Evolutionary conservation across 2,329 filamentous ascomycete genomes (phyloP), one percentile per base, ranked within the genome.

Genomic region (Monosporascus cannonballus): DNA sequence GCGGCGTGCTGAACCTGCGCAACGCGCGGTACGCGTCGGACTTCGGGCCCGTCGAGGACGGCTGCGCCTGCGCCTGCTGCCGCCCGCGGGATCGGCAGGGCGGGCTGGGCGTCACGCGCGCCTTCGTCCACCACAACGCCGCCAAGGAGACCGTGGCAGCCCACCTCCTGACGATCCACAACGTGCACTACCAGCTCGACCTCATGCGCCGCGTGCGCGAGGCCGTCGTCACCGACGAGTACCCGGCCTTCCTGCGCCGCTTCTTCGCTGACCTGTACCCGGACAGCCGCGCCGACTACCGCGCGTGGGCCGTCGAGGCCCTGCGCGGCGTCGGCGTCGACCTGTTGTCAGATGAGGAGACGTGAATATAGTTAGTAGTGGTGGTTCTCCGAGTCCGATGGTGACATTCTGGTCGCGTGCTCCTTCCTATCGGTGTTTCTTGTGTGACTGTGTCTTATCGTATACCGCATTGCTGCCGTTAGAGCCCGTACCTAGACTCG

Each of bases 111-210:
- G 82, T 97, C 59, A 96, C 92, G 3, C 79, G 89, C 57, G 92
- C 94, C 3, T 96, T 91, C 70, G 84, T 97, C 47, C 86, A 96
- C 67, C 94, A 99, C 72, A 84, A 96, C 58, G 86, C 89, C 0
- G 87, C 87, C 27, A 99, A 99, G 73, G 94, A 99, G 76, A 99
- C 94, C 0, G 92, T 90, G 1, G 90, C 93, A 7, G 94, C 95
- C 17, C 79, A 83, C 67, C 75, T 90, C 24, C 74, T 99, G 51
- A 96, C 90, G 1, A 90, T 97, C 66, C 94, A 99, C 70, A 99
- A 99, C 66, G 90, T 99, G 25, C 90, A 91, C 74, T 96, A 96
- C 66, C 84, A 96, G 67, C 77, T 99, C 51, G 80, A 87, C 55
- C 74, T 99, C 61, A 96, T 97, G 91, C 76, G 79, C 20, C 75